phyloP scores from a whole-genome alignment of 2,329 filamentous ascomycete species.

The Fusarium beomiforme region DNA sequence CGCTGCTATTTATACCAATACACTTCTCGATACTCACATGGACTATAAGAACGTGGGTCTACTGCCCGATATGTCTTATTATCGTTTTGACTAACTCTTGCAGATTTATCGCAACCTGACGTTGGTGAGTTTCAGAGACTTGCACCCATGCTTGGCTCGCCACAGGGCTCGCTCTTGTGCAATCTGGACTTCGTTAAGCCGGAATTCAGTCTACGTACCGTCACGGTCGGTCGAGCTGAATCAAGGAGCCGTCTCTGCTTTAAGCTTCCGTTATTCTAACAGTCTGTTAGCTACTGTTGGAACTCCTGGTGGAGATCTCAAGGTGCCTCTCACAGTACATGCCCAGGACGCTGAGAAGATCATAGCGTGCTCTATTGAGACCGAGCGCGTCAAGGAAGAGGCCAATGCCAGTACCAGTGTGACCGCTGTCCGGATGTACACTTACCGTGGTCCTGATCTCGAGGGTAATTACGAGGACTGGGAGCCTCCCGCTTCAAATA shows the following conservation, averaged over 20 bases:
- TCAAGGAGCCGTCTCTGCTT: not conserved
- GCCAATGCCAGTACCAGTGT: not conserved
- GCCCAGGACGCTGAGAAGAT: not conserved
- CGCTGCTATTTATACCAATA: not conserved
- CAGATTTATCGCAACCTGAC: slow-evolving; percentile 1
- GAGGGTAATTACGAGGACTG: not conserved
- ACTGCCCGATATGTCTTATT: no score
- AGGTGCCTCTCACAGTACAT: not conserved
- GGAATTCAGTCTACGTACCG: not conserved
- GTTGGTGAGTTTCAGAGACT: not conserved
- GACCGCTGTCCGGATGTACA: not conserved
- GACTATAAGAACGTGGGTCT: not conserved
- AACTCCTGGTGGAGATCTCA: not conserved
- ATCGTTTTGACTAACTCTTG: no score
- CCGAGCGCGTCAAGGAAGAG: not conserved
- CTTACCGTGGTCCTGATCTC: not conserved
- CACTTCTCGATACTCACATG: not conserved
- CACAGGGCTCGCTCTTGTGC: not conserved
- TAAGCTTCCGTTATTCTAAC: not conserved
- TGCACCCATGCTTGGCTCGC: not conserved
- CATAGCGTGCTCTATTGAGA: not conserved
- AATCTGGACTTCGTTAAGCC: slow-evolving; percentile 2
- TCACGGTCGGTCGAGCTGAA: not conserved
- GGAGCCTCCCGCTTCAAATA: not conserved
- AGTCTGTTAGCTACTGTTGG: not conserved